Conservation (phyloP, 2,329 filamentous ascomycete genomes). For the Trichoderma sp. region DNA sequence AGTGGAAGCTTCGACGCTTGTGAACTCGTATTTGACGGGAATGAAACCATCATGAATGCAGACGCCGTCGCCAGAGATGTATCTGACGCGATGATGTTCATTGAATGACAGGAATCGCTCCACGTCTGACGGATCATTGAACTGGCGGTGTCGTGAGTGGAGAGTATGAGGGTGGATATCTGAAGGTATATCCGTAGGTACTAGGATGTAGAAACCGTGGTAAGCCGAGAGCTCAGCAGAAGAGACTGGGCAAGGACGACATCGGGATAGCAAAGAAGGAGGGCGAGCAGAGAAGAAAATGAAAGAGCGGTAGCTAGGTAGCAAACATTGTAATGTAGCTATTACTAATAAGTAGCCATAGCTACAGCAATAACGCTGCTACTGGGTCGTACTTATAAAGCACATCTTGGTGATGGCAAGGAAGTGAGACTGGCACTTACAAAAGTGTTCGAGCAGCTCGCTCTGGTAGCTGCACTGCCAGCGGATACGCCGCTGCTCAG, state of each 20-base stretch:
- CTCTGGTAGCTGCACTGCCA: slow-evolving; percentile 59
- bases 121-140: slow-evolving; percentile 54
- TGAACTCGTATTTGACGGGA: slow-evolving; percentile 56
- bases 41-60: slow-evolving; percentile 54
- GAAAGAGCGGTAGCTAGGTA: not conserved
- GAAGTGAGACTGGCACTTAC: slow-evolving; percentile 41
- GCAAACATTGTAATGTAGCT: not conserved
- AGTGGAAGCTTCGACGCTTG: slow-evolving; percentile 51
- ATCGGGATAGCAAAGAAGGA: not conserved
- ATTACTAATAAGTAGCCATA: not conserved
- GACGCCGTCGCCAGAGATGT: slow-evolving; percentile 51
- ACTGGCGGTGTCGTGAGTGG: slow-evolving; percentile 55
- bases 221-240: not conserved
- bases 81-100: slow-evolving; percentile 53
- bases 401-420: not conserved
- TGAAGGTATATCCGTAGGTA: slow-evolving; percentile 50
- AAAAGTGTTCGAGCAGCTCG: slow-evolving; percentile 56
- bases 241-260: not conserved
- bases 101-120: slow-evolving; percentile 55
- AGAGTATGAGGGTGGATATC: slow-evolving; percentile 55
- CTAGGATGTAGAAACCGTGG: slow-evolving; percentile 35
- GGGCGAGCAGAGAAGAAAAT: not conserved
- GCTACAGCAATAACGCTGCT: not conserved
- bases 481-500: slow-evolving; percentile 53
- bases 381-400: not conserved